These are phyloP conservation scores for Onygena corvina DNA, from an alignment of 2,329 filamentous ascomycete genomes.

Conservation along the genomic window DNA sequence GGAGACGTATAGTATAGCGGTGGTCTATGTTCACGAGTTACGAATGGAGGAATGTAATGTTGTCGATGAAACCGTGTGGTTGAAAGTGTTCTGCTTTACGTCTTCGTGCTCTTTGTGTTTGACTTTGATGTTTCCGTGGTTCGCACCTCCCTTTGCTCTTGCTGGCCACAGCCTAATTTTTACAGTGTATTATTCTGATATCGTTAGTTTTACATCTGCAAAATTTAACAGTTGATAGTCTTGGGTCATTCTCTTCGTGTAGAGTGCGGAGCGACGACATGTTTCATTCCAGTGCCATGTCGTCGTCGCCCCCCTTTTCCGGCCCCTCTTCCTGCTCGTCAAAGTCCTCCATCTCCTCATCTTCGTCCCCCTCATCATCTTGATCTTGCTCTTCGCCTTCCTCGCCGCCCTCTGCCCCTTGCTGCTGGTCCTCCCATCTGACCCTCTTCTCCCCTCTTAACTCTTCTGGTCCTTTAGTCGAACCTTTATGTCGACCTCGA, in stretches of 20 bases:
- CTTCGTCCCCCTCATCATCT: constrained; percentile 13
- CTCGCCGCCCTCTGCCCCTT: constrained; percentile 10
- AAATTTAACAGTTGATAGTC: background rate
- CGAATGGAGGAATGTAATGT: background rate
- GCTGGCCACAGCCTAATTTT: background rate
- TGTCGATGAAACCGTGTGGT: background rate
- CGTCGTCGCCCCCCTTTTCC: background rate
- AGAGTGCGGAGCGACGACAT: too few species aligned
- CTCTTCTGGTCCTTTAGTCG: constrained; percentile 7
- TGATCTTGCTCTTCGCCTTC: constrained; percentile 15
- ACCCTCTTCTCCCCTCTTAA: constrained; percentile 13
- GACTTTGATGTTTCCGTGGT: background rate
- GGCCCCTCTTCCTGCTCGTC: background rate
- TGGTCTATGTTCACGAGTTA: background rate
- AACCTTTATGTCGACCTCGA: constrained; percentile 8
- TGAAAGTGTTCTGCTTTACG: background rate
- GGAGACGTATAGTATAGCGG: background rate
- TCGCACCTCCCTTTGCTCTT: background rate
- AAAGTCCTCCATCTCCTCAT: constrained; percentile 7
- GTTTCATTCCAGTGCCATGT: too few species aligned
- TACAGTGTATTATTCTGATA: background rate
- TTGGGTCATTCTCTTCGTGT: too few species aligned
- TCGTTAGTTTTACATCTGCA: background rate
- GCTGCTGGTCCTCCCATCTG: constrained; percentile 19
- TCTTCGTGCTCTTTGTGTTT: background rate